Percentiles rank a stretch among this genome's conserved stretches.
Conservation (phyloP, 2,329 filamentous ascomycete genomes). For the Hymenoscyphus fraxineus region DNA sequence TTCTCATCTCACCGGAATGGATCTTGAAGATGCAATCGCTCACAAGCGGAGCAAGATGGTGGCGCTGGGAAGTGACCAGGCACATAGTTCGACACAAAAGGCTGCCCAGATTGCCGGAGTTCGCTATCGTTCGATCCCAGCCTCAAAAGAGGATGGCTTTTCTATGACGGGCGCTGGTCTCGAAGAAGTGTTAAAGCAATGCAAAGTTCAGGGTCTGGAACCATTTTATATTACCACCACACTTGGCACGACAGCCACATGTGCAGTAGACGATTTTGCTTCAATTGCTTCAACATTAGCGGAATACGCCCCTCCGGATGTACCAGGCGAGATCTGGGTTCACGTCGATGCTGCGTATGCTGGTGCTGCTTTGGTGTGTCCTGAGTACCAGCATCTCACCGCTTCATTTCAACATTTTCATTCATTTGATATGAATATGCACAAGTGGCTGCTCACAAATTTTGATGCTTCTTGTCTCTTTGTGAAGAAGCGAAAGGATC, state of each 20-base stretch:
- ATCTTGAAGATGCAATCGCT: constrained; percentile 67
- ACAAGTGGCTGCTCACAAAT: constrained; percentile 95
- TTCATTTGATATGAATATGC: constrained; percentile 92
- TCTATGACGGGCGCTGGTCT: constrained; percentile 65
- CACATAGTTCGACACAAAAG: constrained; percentile 84
- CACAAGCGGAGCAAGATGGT: constrained; percentile 69
- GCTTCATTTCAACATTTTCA: constrained; percentile 65
- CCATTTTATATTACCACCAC: constrained; percentile 86
- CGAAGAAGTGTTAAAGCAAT: constrained; percentile 57
- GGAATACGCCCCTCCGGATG: constrained; percentile 38
- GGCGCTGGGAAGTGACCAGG: constrained; percentile 72
- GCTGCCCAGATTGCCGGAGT: constrained; percentile 82
- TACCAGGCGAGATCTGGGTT: constrained; percentile 67
- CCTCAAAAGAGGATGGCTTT: constrained; percentile 60
- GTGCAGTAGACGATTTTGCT: constrained; percentile 76
- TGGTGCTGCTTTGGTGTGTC: constrained; percentile 75
- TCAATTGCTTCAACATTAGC: constrained; percentile 34
- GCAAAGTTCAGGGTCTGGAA: constrained; percentile 65
- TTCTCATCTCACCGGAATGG: constrained; percentile 47
- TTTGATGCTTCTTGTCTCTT: constrained; percentile 83
- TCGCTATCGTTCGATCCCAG: constrained; percentile 68
- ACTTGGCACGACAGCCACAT: constrained; percentile 83
- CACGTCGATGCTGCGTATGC: constrained; percentile 94
- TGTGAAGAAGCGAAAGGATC: constrained; percentile 68
- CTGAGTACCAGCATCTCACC: constrained; percentile 72